phyloP scores from a whole-genome alignment of 768 basidiomycete genomes.

The Boletus rufocinnamomeus region DNA sequence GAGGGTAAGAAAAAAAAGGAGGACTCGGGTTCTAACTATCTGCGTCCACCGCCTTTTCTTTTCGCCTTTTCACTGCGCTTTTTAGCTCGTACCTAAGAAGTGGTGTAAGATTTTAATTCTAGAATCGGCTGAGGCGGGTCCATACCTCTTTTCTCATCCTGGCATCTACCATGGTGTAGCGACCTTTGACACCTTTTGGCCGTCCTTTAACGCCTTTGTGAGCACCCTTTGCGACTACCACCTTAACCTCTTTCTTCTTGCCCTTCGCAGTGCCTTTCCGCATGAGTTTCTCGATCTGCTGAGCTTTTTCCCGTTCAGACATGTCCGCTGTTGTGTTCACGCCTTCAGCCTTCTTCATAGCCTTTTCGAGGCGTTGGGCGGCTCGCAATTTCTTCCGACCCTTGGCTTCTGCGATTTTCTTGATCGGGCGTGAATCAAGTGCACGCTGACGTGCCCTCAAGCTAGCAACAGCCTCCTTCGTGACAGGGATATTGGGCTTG shows the following conservation, averaged over 20 bases:
- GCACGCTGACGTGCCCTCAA: constrained; percentile 90
- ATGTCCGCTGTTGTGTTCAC: constrained; percentile 86
- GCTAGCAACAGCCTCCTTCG: constrained; percentile 88
- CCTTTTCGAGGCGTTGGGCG: constrained; percentile 80
- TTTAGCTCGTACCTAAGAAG: constrained; percentile 70
- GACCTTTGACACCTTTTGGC: constrained; percentile 94
- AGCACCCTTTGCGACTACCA: constrained; percentile 90
- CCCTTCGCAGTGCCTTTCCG: constrained; percentile 70
- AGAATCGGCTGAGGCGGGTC: not conserved
- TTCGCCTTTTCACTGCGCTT: constrained; percentile 77
- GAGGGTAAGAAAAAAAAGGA: not conserved
- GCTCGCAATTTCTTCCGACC: constrained; percentile 95
- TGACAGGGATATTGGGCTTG: constrained; percentile 94
- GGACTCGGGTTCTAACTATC: constrained; percentile 20
- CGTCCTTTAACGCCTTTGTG: constrained; percentile 90
- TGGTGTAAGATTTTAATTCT: constrained; percentile 3
- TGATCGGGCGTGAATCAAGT: constrained; percentile 95
- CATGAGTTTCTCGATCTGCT: constrained; percentile 91
- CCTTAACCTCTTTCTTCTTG: constrained; percentile 75
- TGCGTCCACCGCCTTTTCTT: constrained; percentile 50
- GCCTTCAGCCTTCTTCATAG: constrained; percentile 94
- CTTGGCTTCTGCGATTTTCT: constrained; percentile 98
- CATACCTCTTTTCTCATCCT: constrained; percentile 90
- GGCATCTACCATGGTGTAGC: constrained; percentile 92
- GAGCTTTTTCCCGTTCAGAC: constrained; percentile 93